phyloP scores from a whole-genome alignment of 805 yeast species.

The Yarrowia bubula region DNA sequence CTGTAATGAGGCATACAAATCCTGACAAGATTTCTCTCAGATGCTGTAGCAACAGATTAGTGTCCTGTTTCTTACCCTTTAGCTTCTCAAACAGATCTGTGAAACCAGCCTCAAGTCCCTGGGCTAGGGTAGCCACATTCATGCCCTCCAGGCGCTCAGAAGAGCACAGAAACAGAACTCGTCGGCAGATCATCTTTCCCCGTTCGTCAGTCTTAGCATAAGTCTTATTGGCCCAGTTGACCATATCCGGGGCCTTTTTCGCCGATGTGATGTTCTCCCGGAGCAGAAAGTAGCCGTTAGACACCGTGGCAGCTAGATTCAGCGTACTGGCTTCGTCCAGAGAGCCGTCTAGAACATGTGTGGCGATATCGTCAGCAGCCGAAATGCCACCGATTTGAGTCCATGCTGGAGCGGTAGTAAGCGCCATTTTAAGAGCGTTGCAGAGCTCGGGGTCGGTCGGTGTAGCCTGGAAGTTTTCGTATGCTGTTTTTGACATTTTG shows the following conservation, averaged over 20 bases:
- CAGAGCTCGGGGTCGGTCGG: not conserved
- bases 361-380: not conserved
- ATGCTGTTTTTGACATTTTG: slow-evolving; percentile 3
- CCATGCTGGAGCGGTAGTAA: slow-evolving; percentile 9
- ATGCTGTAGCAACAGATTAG: not conserved
- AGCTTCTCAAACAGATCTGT: not conserved
- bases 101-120: not conserved
- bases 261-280: slow-evolving; percentile 1
- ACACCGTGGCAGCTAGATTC: slow-evolving; percentile 15
- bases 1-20: slow-evolving; percentile 14
- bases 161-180: slow-evolving; percentile 10
- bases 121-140: not conserved
- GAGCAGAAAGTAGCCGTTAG: slow-evolving; percentile 11
- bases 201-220: not conserved
- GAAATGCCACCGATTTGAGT: slow-evolving; percentile 6
- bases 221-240: not conserved
- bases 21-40: slow-evolving; percentile 15
- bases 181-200: slow-evolving; percentile 2
- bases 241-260: not conserved
- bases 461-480: not conserved
- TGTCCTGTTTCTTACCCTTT: not conserved
- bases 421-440: slow-evolving; percentile 1
- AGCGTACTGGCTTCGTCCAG: not conserved
- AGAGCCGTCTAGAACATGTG: not conserved
- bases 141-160: not conserved